Evolutionary conservation across 371 early-diverging fungal genomes (phyloP), one percentile per base, ranked within the genome.

Genomic region (Mortierella polycephala): DNA sequence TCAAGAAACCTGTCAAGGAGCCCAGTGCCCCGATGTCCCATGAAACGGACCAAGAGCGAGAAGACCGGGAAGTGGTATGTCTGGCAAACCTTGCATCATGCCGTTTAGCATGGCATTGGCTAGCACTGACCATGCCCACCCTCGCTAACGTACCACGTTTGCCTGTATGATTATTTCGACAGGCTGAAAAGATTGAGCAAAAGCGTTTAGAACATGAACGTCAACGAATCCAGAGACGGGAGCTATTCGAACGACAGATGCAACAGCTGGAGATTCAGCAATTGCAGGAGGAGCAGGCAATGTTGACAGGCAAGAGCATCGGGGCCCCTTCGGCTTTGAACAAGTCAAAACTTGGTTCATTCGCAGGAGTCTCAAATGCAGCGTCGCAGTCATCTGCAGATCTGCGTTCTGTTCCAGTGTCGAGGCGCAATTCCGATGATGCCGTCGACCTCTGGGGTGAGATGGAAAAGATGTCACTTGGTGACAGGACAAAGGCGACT

Each of bases 381-480:
- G n/a, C n/a, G n/a, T n/a, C n/a, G n/a, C n/a, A n/a, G n/a, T n/a
- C n/a, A n/a, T 6, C 62, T 10, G 39, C 60, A 4, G 49, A 39
- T 30, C 49, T 68, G 16, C 62, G 49, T 6, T 68, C 69, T 10
- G 40, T 68, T 20, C 62, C 70, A 12, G 57, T 44, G 40, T 84
- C 85, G 23, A 82, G 85, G 49, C 84, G 85, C 71, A 85, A 83
- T 69, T 85, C 85, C 61, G 65, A 76, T 39, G 85, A 85, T 66
- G 75, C 81, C 54, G 76, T 74, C 57, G 74, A 79, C 41, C 67
- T 84, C 47, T 83, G 84, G 83, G 74, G 81, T 30, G 84, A 84
- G 63, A 74, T 85, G 53, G 85, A 82, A 53, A 75, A 75, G 40
- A 69, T 85, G 56, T 68, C 69, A 14, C 30, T 68, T 18, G 42